phyloP scores from a whole-genome alignment of 73 alveolate species.

The Diophrys sp. region DNA sequence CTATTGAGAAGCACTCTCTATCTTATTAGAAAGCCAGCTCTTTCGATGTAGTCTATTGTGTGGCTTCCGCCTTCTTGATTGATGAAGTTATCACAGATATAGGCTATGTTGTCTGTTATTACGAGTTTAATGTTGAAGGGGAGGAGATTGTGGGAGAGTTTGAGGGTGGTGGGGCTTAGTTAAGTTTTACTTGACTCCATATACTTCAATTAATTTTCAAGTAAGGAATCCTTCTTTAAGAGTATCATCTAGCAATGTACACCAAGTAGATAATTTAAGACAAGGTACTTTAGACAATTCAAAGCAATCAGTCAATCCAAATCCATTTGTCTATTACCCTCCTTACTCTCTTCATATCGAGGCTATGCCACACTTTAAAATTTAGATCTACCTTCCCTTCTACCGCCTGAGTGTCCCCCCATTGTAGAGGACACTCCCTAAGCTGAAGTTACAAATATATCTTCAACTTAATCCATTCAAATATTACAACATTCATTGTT shows the following conservation, averaged over 20 bases:
- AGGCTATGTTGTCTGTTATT: constrained; percentile 52
- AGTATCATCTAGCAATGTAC: constrained; percentile 37
- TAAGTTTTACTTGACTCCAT: constrained; percentile 65
- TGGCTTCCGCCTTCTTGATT: constrained; percentile 25
- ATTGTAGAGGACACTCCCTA: no score
- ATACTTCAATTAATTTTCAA: constrained; percentile 41
- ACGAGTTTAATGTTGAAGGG: constrained; percentile 31
- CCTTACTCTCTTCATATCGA: no score
- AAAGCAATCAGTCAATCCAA: background rate
- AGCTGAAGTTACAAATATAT: no score
- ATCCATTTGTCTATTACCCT: no score
- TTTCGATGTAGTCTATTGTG: constrained; percentile 41
- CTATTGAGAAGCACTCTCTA: constrained; percentile 29
- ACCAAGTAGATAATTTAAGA: constrained; percentile 4
- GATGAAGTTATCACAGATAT: constrained; percentile 39
- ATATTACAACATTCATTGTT: no score
- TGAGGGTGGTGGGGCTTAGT: constrained; percentile 16
- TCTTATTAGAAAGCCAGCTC: constrained; percentile 43
- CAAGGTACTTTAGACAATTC: background rate
- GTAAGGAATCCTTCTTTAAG: constrained; percentile 50
- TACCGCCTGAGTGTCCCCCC: no score
- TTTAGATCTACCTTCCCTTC: no score
- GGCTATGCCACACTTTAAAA: no score
- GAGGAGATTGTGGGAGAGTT: constrained; percentile 14
- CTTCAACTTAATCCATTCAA: no score